A percentile compares a stretch with the other conserved stretches of the same genome.
These are phyloP conservation scores for Tephrocybe sp. DNA, from an alignment of 768 basidiomycete species.

Conservation along the genomic window DNA sequence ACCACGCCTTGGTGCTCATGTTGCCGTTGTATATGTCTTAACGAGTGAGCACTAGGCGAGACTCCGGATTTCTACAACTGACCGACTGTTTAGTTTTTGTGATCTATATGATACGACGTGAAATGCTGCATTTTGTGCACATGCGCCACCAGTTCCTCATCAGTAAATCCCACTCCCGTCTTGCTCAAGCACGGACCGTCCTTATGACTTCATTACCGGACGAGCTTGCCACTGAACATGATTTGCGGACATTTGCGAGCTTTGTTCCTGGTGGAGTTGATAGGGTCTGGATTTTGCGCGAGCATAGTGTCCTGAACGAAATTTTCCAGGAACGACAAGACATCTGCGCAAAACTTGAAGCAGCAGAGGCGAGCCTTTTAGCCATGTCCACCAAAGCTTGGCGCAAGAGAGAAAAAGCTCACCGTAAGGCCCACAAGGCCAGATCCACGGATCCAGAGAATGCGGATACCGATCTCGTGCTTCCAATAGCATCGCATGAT, in stretches of 20 bases:
- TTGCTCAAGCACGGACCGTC: constrained; percentile 66
- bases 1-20: constrained; percentile 53
- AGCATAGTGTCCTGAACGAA: constrained; percentile 41
- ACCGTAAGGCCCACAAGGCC: constrained; percentile 28
- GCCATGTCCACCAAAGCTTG: constrained; percentile 38
- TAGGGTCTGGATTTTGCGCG: constrained; percentile 66
- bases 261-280: constrained; percentile 71
- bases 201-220: constrained; percentile 64
- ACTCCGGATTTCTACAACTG: constrained; percentile 10
- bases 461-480: constrained; percentile 3
- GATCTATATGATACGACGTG: constrained; percentile 54
- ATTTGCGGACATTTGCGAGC: constrained; percentile 50
- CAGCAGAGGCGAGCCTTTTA: constrained; percentile 41
- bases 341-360: constrained; percentile 53
- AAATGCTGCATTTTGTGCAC: constrained; percentile 55
- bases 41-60: constrained; percentile 34
- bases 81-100: constrained; percentile 46
- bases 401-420: constrained; percentile 34
- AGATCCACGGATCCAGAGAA: constrained; percentile 28
- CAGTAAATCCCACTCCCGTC: constrained; percentile 52
- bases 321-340: constrained; percentile 43
- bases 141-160: constrained; percentile 60
- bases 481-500: constrained; percentile 27
- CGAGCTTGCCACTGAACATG: constrained; percentile 45
- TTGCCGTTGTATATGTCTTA: constrained; percentile 48